These are phyloP conservation scores for Phytophthora foliorum DNA, from an alignment of 352 stramenopile genomes.

Conservation along the genomic window DNA sequence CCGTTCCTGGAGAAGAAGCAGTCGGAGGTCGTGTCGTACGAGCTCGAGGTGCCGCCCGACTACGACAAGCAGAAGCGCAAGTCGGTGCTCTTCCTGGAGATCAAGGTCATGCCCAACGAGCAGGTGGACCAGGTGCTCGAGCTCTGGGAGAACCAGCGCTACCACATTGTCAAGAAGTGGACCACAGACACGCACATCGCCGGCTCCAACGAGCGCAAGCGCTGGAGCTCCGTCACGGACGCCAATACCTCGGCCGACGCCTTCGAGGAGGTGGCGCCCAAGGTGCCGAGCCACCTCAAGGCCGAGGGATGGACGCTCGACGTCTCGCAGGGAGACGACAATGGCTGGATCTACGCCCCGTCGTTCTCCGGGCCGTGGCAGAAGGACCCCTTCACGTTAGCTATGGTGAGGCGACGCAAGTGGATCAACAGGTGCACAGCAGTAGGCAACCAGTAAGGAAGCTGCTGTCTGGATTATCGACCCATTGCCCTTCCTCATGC, in stretches of 20 bases:
- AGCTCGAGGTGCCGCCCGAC: slow-evolving; percentile 59
- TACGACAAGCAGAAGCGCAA: slow-evolving; percentile 74
- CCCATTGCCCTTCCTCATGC: slow-evolving; percentile 2
- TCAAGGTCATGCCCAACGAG: slow-evolving; percentile 60
- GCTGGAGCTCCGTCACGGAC: slow-evolving; percentile 75
- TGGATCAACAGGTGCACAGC: slow-evolving; percentile 83
- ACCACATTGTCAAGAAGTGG: slow-evolving; percentile 83
- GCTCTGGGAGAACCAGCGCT: slow-evolving; percentile 89
- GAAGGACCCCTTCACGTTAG: slow-evolving; percentile 76
- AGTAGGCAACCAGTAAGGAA: slow-evolving; percentile 32
- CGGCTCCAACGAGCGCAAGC: slow-evolving; percentile 70
- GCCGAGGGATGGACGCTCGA: slow-evolving; percentile 84
- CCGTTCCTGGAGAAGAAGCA: slow-evolving; percentile 62
- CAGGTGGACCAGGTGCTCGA: slow-evolving; percentile 74
- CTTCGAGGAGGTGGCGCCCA: slow-evolving; percentile 77
- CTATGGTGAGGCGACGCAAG: slow-evolving; percentile 83
- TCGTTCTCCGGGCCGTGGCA: slow-evolving; percentile 85
- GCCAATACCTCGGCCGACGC: slow-evolving; percentile 66
- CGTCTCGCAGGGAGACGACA: slow-evolving; percentile 79
- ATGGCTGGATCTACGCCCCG: slow-evolving; percentile 88
- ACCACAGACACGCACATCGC: slow-evolving; percentile 63
- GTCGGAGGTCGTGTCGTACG: slow-evolving; percentile 62
- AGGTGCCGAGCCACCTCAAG: slow-evolving; percentile 59
- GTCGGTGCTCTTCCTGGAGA: slow-evolving; percentile 66
- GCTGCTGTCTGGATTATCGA: slow-evolving; percentile 4